A percentile compares a stretch with the other conserved stretches of the same genome.
These are phyloP conservation scores for Thalassiosira ordinaria DNA, from an alignment of 352 stramenopile genomes.

Conservation along the genomic window DNA sequence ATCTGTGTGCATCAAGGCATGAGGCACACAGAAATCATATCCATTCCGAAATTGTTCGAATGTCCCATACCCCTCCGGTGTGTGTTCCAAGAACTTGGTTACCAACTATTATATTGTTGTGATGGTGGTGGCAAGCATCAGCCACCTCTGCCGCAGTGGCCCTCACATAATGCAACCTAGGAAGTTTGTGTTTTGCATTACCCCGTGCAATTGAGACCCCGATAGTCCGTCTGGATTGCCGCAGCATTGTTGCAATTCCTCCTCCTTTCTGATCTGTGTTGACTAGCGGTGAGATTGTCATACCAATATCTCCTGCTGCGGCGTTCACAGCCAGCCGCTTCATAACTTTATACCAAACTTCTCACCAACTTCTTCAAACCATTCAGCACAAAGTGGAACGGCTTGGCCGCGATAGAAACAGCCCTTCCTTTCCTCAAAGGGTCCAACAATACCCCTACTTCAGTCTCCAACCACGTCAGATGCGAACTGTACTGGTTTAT, in stretches of 20 bases:
- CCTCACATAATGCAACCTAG: not conserved
- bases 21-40: constrained; percentile 12
- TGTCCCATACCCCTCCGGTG: not conserved
- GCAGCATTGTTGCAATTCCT: not conserved
- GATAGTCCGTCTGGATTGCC: not conserved
- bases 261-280: not conserved
- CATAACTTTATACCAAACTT: not conserved
- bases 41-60: constrained; percentile 6
- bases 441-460: not conserved
- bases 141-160: not conserved
- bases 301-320: not conserved
- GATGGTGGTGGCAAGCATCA: not conserved
- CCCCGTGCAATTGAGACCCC: not conserved
- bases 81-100: not conserved
- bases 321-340: not conserved
- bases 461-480: not conserved
- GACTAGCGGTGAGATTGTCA: not conserved
- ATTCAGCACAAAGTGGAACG: not conserved
- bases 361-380: not conserved
- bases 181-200: not conserved
- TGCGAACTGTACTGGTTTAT: not conserved
- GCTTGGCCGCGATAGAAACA: not conserved
- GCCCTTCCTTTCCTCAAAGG: not conserved
- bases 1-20: no score
- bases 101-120: not conserved